Base-by-base conservation (phyloP, 2,329 filamentous ascomycete species). In the Aspergillus intermedius region DNA sequence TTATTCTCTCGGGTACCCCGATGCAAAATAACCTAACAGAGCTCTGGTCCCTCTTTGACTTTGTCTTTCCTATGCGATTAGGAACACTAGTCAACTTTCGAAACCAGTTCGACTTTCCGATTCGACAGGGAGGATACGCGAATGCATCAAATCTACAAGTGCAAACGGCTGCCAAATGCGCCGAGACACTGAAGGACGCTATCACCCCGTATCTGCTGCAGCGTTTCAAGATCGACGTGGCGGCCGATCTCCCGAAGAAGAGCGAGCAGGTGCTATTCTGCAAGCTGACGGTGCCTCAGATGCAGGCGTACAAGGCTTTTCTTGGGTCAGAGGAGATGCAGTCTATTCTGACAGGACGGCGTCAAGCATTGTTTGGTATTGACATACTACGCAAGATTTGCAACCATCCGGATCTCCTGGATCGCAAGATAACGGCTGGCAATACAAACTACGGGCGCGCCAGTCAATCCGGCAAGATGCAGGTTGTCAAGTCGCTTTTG, bases 21-120 rank as follows among this genome's bases (percentile, higher is more conserved):
- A 94, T 98, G 77, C 94, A 98, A 67, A 98, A 98, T 67, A 97
- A 96, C 54, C 72, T 98, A 22, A 85, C 87, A 0, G 94, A 98
- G 65, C 75, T 98, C 0, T 98, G 93, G 91, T 97, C 91, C 0
- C 74, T 98, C 0, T 97, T 98, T 63, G 94, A 98, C 65, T 98
- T 98, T 63, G 86, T 97, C 49, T 97, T 90, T 53, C 93, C 94
- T 0, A 96, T 97, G 88, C 86, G 91, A 12, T 74, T 98, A 5
- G 94, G 93, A 0, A 96, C 88, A 0, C 76, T 97, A 10, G 87
- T 96, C 49, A 89, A 87, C 54, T 98, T 98, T 65, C 82, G 90
- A 42, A 85, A 84, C 51, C 84, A 95, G 52, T 97, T 98, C 55
- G 93, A 97, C 63, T 86, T 94, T 34, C 93, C 93, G 0, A 98